phyloP scores from a whole-genome alignment of 2,329 filamentous ascomycete genomes.

The Stenocarpella maydis region DNA sequence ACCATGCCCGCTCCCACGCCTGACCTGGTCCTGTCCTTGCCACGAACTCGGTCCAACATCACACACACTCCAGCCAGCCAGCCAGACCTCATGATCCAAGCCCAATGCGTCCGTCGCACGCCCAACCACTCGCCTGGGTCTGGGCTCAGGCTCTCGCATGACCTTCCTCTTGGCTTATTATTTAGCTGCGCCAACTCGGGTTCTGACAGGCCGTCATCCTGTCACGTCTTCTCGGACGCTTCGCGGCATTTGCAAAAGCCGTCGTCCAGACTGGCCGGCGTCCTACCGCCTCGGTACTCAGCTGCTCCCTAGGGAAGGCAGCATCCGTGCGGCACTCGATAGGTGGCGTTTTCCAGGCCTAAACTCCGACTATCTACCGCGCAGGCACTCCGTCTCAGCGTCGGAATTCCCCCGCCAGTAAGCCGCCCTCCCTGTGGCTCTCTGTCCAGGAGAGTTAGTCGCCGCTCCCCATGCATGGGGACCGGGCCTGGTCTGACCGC shows the following conservation, averaged over 20 bases:
- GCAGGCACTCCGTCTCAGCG: background rate
- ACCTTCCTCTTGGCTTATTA: slow-evolving; percentile 1
- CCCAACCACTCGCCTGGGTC: background rate
- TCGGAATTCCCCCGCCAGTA: slow-evolving; percentile 1
- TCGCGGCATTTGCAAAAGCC: slow-evolving; percentile 13
- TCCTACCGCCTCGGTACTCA: background rate
- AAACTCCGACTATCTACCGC: slow-evolving; percentile 1
- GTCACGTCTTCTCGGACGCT: slow-evolving; percentile 13
- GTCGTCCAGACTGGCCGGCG: slow-evolving; percentile 3
- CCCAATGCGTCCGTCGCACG: background rate
- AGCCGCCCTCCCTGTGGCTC: background rate
- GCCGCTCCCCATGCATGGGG: slow-evolving; percentile 8
- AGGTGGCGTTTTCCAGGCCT: background rate
- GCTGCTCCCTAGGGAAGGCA: background rate
- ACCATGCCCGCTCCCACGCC: slow-evolving; percentile 13
- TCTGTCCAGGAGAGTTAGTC: slow-evolving; percentile 5
- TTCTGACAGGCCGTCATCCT: slow-evolving; percentile 23
- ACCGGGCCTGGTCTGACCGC: slow-evolving; percentile 18
- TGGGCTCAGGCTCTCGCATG: background rate
- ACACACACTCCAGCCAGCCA: too few relatives aligned
- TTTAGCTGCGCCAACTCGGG: slow-evolving; percentile 6
- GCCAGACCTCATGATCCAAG: slow-evolving; percentile 6
- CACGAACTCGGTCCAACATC: background rate
- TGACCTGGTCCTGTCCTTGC: background rate
- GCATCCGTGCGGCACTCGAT: background rate